Percentiles rank a stretch among this genome's conserved stretches.
Conservation (phyloP, 768 basidiomycete genomes). For the Suillus lakei region DNA sequence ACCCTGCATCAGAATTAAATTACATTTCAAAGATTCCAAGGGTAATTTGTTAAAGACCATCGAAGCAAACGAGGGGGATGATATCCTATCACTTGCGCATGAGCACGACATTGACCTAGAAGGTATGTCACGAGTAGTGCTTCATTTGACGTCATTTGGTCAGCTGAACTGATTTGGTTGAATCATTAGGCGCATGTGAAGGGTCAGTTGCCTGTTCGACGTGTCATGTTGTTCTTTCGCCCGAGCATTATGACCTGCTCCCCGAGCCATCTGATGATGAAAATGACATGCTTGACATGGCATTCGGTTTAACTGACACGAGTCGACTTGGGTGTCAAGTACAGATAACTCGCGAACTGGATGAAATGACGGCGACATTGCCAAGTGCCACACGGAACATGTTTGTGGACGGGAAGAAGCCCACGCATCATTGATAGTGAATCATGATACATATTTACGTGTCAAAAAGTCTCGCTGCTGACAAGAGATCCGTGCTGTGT, state of each 20-base stretch:
- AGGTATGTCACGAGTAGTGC: slow-evolving; percentile 55
- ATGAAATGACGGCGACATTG: slow-evolving; percentile 84
- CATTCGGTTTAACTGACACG: slow-evolving; percentile 95
- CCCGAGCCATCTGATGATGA: slow-evolving; percentile 97
- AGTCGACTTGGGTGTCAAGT: slow-evolving; percentile 83
- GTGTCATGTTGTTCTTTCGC: slow-evolving; percentile 89
- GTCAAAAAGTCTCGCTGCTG: neutral
- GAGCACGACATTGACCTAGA: slow-evolving; percentile 97
- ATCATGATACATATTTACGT: neutral
- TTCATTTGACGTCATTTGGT: neutral
- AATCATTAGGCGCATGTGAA: slow-evolving; percentile 85
- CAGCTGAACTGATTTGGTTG: neutral
- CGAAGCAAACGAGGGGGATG: slow-evolving; percentile 94
- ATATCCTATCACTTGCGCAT: slow-evolving; percentile 88
- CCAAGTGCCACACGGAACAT: slow-evolving; percentile 95
- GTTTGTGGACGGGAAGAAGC: slow-evolving; percentile 86
- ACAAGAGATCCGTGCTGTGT: neutral
- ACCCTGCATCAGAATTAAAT: slow-evolving; percentile 65
- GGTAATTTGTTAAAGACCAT: slow-evolving; percentile 85
- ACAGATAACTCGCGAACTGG: slow-evolving; percentile 76
- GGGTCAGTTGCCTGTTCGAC: slow-evolving; percentile 97
- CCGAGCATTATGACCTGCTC: slow-evolving; percentile 82
- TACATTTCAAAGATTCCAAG: slow-evolving; percentile 90
- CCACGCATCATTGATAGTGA: slow-evolving; percentile 46
- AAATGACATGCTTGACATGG: slow-evolving; percentile 98